These are phyloP conservation scores for Phytophthora agathidicida DNA, from an alignment of 352 stramenopile genomes.

Conservation along the genomic window DNA sequence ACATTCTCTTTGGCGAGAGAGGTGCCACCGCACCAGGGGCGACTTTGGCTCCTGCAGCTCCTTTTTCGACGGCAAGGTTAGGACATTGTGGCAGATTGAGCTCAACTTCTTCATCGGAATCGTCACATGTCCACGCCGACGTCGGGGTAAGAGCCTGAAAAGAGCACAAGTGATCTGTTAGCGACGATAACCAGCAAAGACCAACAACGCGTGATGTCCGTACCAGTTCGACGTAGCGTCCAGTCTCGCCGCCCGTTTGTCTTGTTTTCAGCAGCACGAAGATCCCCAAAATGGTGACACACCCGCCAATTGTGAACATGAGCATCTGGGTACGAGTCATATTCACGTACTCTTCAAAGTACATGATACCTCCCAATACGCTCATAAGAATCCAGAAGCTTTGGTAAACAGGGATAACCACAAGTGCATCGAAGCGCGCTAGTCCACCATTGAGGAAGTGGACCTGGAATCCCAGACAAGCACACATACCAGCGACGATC, in stretches of 20 bases:
- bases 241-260: constrained; percentile 39
- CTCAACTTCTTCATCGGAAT: constrained; percentile 85
- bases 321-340: constrained; percentile 79
- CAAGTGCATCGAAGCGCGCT: constrained; percentile 87
- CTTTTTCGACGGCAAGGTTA: constrained; percentile 16
- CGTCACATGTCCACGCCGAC: constrained; percentile 78
- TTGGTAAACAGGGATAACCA: constrained; percentile 92
- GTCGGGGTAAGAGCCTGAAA: constrained; percentile 75
- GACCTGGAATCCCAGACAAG: constrained; percentile 83
- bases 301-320: constrained; percentile 81
- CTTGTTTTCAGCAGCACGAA: constrained; percentile 76
- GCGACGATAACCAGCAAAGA: neutral
- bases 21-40: constrained; percentile 16
- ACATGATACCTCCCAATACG: constrained; percentile 92
- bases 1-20: constrained; percentile 16
- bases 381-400: constrained; percentile 92
- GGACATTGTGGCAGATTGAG: constrained; percentile 59
- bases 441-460: constrained; percentile 91
- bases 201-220: constrained; percentile 1
- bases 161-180: constrained; percentile 1
- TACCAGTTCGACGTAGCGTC: constrained; percentile 77
- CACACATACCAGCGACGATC: constrained; percentile 68
- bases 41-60: constrained; percentile 21
- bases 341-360: constrained; percentile 91
- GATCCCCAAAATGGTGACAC: constrained; percentile 82